Conservation (phyloP, 176 grass and related monocot species). For the Hordeum marinum region DNA sequence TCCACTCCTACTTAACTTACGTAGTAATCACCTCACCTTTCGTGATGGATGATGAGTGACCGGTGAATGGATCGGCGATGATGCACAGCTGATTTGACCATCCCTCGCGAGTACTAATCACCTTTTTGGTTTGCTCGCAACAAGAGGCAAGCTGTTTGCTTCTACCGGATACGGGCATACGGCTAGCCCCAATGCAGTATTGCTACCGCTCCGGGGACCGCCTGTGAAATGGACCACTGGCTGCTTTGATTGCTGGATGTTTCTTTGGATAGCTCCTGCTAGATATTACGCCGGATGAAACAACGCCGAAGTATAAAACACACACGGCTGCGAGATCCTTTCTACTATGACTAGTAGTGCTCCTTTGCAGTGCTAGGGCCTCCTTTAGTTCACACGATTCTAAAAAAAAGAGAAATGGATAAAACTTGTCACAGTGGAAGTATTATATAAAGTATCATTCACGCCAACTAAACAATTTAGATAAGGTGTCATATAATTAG, state of each 20-base stretch:
- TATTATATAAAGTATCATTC: too few species aligned
- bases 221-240: constrained; percentile 18
- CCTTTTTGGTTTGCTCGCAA: neutral
- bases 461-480: too few species aligned
- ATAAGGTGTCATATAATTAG: too few species aligned
- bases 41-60: neutral
- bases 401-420: too few species aligned
- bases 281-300: neutral
- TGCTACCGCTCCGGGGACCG: neutral
- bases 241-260: neutral
- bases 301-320: neutral
- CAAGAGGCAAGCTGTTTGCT: neutral
- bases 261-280: neutral
- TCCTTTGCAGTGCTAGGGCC: neutral
- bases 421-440: too few species aligned
- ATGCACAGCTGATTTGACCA: neutral
- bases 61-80: neutral
- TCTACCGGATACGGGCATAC: constrained; percentile 12
- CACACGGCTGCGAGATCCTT: neutral
- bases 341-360: neutral
- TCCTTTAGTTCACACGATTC: too few species aligned
- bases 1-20: neutral
- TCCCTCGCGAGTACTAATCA: too few species aligned
- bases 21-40: neutral
- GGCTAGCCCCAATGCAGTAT: neutral